phyloP scores from a whole-genome alignment of 768 basidiomycete genomes.

The Suillus alpinus region DNA sequence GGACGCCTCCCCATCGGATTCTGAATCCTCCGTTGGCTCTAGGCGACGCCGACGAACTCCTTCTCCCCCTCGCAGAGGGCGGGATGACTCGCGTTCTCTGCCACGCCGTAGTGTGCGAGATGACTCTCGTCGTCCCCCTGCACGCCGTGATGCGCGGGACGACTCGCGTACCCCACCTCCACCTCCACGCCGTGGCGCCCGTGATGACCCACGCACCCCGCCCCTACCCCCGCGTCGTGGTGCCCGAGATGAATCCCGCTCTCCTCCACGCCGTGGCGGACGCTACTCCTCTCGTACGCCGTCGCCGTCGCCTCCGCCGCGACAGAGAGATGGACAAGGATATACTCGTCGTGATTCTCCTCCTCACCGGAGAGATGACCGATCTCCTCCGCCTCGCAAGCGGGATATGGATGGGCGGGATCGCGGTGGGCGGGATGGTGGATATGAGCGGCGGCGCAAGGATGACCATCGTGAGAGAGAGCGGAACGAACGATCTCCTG shows the following conservation, averaged over 20 bases:
- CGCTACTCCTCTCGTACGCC: constrained; percentile 19
- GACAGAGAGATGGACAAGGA: constrained; percentile 22
- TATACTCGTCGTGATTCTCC: constrained; percentile 24
- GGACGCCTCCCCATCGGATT: constrained; percentile 36
- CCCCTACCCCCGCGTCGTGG: constrained; percentile 11
- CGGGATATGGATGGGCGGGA: constrained; percentile 21
- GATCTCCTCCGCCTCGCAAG: constrained; percentile 21
- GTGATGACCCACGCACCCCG: constrained; percentile 16
- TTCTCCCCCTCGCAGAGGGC: constrained; percentile 29
- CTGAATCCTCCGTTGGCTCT: constrained; percentile 34
- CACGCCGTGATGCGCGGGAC: constrained; percentile 5
- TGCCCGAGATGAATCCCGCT: constrained; percentile 32
- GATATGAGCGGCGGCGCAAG: constrained; percentile 23
- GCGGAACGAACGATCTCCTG: constrained; percentile 19
- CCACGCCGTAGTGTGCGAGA: constrained; percentile 12
- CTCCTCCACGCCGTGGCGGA: constrained; percentile 17
- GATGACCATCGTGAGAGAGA: constrained; percentile 21
- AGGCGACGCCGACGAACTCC: constrained; percentile 29
- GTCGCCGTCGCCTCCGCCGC: constrained; percentile 25
- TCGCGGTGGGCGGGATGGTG: constrained; percentile 16
- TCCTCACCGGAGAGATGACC: constrained; percentile 17
- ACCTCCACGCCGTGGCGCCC: constrained; percentile 7
- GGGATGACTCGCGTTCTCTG: constrained; percentile 25
- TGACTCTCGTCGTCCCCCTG: neutral
- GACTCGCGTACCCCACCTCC: constrained; percentile 1